Evolutionary conservation across 179 eudicot genomes (phyloP).

Genomic region (Beta lomatogona): DNA sequence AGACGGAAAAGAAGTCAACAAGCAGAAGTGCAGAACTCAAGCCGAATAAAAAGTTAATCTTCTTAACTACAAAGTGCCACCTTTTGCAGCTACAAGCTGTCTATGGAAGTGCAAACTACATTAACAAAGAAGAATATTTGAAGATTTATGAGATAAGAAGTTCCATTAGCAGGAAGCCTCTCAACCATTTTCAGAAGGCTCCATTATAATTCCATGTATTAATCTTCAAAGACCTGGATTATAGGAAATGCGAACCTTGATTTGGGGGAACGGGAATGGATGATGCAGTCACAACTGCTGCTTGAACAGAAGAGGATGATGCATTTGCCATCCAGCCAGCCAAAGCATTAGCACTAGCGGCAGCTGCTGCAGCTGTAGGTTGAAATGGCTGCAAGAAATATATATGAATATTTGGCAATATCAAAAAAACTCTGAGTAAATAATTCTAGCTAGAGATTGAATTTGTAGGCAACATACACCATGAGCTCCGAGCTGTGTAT

Average conservation of each 20-base stretch:
- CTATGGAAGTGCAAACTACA: background rate
- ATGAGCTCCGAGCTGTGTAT: constrained; percentile 71
- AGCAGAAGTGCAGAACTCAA: background rate
- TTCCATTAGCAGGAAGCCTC: background rate
- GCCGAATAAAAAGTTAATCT: background rate
- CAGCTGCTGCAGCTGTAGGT: constrained; percentile 78
- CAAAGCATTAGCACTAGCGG: constrained; percentile 82
- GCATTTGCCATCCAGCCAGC: constrained; percentile 99
- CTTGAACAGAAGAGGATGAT: constrained; percentile 89
- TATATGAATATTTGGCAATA: background rate
- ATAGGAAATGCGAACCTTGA: constrained; percentile 54
- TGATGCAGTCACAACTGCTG: constrained; percentile 86
- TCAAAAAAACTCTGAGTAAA: background rate
- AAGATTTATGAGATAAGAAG: background rate
- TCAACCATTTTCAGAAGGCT: background rate
- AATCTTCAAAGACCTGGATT: background rate
- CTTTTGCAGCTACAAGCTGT: constrained; percentile 3
- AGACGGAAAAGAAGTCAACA: background rate
- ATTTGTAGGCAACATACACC: constrained; percentile 49
- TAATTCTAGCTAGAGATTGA: background rate
- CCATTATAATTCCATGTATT: background rate
- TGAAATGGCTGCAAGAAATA: constrained; percentile 65
- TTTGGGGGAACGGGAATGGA: constrained; percentile 73
- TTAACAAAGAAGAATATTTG: background rate
- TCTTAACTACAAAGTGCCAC: background rate